Conservation (phyloP, 2,329 filamentous ascomycete species). For the Lojkania enalia region DNA sequence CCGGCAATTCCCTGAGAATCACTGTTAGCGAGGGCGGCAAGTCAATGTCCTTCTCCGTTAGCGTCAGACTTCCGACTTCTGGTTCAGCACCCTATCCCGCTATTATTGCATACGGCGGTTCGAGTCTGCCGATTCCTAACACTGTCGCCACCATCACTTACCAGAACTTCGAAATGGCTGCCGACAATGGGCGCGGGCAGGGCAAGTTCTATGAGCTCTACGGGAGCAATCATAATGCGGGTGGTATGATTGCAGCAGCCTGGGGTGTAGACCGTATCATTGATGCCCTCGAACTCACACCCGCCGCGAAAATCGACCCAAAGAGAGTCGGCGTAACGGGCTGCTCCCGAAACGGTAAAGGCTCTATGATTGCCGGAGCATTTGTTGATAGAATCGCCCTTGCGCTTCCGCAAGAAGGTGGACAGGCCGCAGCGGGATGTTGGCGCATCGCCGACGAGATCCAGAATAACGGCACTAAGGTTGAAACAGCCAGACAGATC, state of each 20-base stretch:
- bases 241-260: constrained; percentile 60
- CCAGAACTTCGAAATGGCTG: constrained; percentile 58
- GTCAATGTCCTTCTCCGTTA: constrained; percentile 23
- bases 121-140: constrained; percentile 53
- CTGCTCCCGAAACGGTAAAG: constrained; percentile 64
- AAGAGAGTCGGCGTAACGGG: constrained; percentile 55
- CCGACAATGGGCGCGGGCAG: constrained; percentile 53
- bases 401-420: constrained; percentile 62
- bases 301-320: constrained; percentile 44
- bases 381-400: constrained; percentile 59
- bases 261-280: constrained; percentile 62
- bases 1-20: constrained; percentile 21
- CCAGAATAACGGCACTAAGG: constrained; percentile 54
- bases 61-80: constrained; percentile 23
- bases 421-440: constrained; percentile 59
- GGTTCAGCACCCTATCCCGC: constrained; percentile 54
- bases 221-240: constrained; percentile 54
- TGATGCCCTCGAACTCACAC: constrained; percentile 56
- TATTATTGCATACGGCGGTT: constrained; percentile 57
- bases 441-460: constrained; percentile 50
- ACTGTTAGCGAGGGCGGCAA: constrained; percentile 16
- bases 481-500: constrained; percentile 61
- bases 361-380: constrained; percentile 60
- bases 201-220: constrained; percentile 62
- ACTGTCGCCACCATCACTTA: constrained; percentile 60